Base-by-base conservation (phyloP, 2,329 filamentous ascomycete species). In the Ophiostoma populinum region DNA sequence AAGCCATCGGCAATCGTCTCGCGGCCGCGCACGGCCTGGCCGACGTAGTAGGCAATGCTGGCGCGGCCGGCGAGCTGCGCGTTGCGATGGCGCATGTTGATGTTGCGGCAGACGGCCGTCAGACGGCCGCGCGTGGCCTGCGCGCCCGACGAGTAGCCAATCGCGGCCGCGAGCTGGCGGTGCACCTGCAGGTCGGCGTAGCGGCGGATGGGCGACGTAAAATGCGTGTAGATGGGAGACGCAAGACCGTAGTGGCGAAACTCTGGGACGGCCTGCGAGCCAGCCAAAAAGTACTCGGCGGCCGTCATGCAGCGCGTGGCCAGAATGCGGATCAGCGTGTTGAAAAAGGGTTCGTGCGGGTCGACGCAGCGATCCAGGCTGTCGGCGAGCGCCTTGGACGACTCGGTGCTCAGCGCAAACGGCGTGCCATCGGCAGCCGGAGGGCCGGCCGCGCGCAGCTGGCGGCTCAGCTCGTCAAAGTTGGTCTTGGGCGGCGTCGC, bases 261-360 rank as follows among this genome's bases (percentile, higher is more conserved):
- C 53, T 95, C 90, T 1, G 83, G 79, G 53, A 90, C 87, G 0
- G 86, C 74, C 53, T 94, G 85, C 6, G 85, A 86, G 40, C 90
- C 90, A 0, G 87, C 81, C 58, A 81, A 90, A 58, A 98, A 98
- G 59, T 98, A 98, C 58, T 98, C 90, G 42, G 90, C 90, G 36
- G 83, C 90, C 66, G 93, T 93, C 90, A 98, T 98, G 68, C 90
- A 98, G 16, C 90, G 78, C 7, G 90, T 98, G 8, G 90, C 90
- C 62, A 98, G 80, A 58, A 98, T 93, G 52, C 90, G 82, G 46
- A 98, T 78, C 17, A 98, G 73, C 2, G 87, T 98, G 66, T 98
- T 98, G 70, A 98, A 95, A 63, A 94, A 98, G 19, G 87, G 83
- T 48, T 95, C 81, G 8, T 62, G 53, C 0, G 74, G 58, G 50